Evolutionary conservation across 2,329 filamentous ascomycete species (phyloP).

Genomic region (Ophiostoma pallidulum): DNA sequence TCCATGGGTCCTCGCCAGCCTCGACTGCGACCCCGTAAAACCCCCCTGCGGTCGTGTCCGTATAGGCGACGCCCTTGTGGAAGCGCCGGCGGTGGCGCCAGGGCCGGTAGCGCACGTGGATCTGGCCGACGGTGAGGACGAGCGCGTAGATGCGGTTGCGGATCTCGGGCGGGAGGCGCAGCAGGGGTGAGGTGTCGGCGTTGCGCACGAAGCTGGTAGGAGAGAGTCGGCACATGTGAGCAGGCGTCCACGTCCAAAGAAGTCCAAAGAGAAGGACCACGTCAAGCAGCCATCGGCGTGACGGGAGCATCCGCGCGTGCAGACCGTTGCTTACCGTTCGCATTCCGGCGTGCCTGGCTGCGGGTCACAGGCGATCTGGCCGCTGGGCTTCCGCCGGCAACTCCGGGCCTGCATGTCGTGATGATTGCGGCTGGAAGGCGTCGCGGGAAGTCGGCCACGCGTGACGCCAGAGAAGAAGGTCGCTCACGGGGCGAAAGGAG

Average conservation of each 20-base stretch:
- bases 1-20: conserved; percentile 24
- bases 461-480: too few relatives aligned
- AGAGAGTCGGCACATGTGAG: too few relatives aligned
- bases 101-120: conserved; percentile 24
- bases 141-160: conserved; percentile 27
- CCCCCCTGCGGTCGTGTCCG: conserved; percentile 15
- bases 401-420: not conserved
- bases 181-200: conserved; percentile 21
- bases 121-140: conserved; percentile 25
- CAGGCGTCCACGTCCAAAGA: too few relatives aligned
- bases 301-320: too few relatives aligned
- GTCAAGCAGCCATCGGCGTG: too few relatives aligned
- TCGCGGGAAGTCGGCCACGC: too few relatives aligned
- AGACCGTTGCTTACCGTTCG: not conserved
- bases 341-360: not conserved
- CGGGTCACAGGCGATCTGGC: not conserved
- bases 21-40: conserved; percentile 24
- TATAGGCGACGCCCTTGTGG: not conserved
- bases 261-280: too few relatives aligned
- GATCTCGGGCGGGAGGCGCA: conserved; percentile 25
- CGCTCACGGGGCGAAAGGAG: too few relatives aligned
- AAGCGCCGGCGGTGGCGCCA: conserved; percentile 19
- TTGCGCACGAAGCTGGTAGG: conserved; percentile 22
- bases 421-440: too few relatives aligned
- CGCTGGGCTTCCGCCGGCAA: conserved; percentile 1